Conservation (phyloP, 2,329 filamentous ascomycete genomes). For the Gremmenia infestans region DNA sequence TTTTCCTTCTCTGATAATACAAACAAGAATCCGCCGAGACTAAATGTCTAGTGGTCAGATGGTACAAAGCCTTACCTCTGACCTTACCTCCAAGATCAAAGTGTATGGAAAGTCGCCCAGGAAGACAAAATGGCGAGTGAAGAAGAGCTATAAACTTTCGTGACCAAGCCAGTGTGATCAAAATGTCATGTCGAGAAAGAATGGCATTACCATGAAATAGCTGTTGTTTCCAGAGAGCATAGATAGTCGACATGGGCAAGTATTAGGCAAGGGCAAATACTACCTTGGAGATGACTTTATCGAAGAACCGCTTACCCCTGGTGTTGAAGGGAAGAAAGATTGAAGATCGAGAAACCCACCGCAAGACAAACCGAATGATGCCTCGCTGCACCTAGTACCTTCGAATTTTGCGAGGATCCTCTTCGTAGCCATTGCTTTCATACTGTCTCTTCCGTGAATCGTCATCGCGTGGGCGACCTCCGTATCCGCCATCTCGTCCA, state of each 20-base stretch:
- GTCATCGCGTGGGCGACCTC: slow-evolving; percentile 50
- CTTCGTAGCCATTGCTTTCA: slow-evolving; percentile 69
- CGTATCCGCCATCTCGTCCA: slow-evolving; percentile 42
- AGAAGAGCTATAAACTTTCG: neutral
- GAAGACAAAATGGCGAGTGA: neutral
- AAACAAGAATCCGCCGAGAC: slow-evolving; percentile 23
- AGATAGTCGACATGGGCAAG: neutral
- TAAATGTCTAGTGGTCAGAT: slow-evolving; percentile 28
- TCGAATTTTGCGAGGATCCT: slow-evolving; percentile 65
- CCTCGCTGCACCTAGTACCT: slow-evolving; percentile 50
- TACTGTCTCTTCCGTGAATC: slow-evolving; percentile 47
- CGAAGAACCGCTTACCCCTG: slow-evolving; percentile 35
- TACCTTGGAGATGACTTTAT: slow-evolving; percentile 30
- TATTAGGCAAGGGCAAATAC: slow-evolving; percentile 22
- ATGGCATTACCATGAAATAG: neutral
- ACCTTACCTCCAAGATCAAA: slow-evolving; percentile 44
- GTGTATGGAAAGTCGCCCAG: neutral
- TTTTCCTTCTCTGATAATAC: slow-evolving; percentile 26
- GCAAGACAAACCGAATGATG: slow-evolving; percentile 33
- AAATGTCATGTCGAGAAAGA: neutral
- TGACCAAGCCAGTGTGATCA: neutral
- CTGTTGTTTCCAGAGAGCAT: neutral
- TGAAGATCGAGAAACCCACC: slow-evolving; percentile 45
- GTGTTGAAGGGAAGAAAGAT: slow-evolving; percentile 33
- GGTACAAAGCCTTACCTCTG: slow-evolving; percentile 45